phyloP scores from a whole-genome alignment of 352 stramenopile genomes.

The Pythium dissimile region DNA sequence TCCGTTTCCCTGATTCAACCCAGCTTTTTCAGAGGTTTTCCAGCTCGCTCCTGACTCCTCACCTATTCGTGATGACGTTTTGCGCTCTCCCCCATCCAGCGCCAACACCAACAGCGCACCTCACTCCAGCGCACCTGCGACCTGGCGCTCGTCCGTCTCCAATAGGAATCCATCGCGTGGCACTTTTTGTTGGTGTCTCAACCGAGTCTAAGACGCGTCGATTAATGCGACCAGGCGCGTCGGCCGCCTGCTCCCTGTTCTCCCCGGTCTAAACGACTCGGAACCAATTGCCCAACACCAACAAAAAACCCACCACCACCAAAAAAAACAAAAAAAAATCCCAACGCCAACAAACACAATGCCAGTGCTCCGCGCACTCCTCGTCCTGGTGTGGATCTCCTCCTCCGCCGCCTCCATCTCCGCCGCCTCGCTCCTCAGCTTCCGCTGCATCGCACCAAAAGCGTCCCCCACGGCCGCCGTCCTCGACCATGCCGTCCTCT shows the following conservation, averaged over 20 bases:
- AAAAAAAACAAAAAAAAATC: no score
- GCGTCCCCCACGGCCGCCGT: neutral
- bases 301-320: no score
- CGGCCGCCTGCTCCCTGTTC: neutral
- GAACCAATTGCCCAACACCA: no score
- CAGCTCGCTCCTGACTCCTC: constrained; percentile 2
- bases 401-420: neutral
- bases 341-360: neutral
- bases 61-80: neutral
- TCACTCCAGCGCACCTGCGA: constrained; percentile 4
- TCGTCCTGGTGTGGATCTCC: neutral
- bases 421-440: constrained; percentile 7
- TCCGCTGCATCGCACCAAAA: constrained; percentile 3
- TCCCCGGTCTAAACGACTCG: neutral
- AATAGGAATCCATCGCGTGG: constrained; percentile 5
- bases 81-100: no score
- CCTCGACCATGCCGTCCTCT: constrained; percentile 8
- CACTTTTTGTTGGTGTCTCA: neutral
- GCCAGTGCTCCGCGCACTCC: neutral
- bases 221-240: constrained; percentile 8
- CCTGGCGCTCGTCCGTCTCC: neutral
- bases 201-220: neutral
- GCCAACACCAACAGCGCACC: no score
- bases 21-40: neutral
- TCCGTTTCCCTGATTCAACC: constrained; percentile 18